phyloP scores from a whole-genome alignment of 2,329 filamentous ascomycete genomes.

The Acrocalymma vagum region DNA sequence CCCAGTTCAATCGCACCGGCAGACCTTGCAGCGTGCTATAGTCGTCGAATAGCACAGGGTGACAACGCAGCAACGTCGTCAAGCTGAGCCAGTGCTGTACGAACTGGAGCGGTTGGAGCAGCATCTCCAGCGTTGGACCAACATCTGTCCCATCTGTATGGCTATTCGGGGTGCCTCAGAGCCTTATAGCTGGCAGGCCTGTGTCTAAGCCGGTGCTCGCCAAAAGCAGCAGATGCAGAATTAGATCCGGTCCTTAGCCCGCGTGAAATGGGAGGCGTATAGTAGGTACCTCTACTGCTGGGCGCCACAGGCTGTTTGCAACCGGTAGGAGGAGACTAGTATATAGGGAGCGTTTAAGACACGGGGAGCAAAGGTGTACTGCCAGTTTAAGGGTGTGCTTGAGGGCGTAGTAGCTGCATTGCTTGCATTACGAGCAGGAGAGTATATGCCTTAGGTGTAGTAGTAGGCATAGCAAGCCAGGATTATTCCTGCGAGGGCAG shows the following conservation, averaged over 20 bases:
- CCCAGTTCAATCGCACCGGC: not conserved
- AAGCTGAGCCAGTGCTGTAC: slow-evolving; percentile 3
- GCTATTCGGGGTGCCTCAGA: not conserved
- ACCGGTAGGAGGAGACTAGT: slow-evolving; percentile 5
- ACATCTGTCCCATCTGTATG: slow-evolving; percentile 5
- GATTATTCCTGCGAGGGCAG: no score
- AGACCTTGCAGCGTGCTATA: no score
- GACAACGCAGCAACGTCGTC: slow-evolving; percentile 2
- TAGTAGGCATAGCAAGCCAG: no score
- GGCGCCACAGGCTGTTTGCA: slow-evolving; percentile 5
- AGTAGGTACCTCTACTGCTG: slow-evolving; percentile 3
- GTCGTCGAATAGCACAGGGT: slow-evolving; percentile 2
- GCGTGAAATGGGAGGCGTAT: slow-evolving; percentile 1
- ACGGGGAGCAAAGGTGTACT: no score
- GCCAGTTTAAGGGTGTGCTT: no score
- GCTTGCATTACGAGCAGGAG: no score
- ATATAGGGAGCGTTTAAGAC: slow-evolving; percentile 2
- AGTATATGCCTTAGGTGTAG: no score
- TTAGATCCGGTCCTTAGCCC: no score
- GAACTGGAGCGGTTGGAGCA: slow-evolving; percentile 7
- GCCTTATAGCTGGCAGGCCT: no score
- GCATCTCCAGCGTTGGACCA: slow-evolving; percentile 6
- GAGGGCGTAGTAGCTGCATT: no score
- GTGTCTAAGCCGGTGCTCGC: no score
- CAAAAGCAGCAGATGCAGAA: no score